Percentiles rank a stretch among this genome's conserved stretches.
phyloP scores from a whole-genome alignment of 225 moss, liverwort and hornwort species.

The Marchantia polymorpha region DNA sequence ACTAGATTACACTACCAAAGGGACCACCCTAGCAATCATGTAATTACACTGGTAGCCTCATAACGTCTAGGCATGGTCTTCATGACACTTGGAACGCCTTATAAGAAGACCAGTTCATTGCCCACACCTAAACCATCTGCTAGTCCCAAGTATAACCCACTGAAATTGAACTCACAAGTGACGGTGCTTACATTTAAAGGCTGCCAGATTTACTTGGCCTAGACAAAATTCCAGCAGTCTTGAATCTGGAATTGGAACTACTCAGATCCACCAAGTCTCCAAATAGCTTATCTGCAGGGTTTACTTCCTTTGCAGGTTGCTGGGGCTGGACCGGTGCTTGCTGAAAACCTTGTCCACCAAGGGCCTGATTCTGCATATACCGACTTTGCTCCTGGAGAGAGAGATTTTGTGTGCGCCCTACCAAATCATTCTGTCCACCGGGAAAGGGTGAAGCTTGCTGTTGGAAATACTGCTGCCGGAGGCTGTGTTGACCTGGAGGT shows the following conservation, averaged over 20 bases:
- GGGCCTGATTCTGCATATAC: slow-evolving; percentile 22
- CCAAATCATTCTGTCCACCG: slow-evolving; percentile 43
- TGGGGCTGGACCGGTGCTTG: slow-evolving; percentile 46
- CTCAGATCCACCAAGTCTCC: slow-evolving; percentile 87
- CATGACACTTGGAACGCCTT: slow-evolving; percentile 9
- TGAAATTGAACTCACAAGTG: background rate
- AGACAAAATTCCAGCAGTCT: slow-evolving; percentile 57
- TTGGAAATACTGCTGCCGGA: slow-evolving; percentile 54
- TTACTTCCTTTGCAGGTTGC: slow-evolving; percentile 47
- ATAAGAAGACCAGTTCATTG: slow-evolving; percentile 15
- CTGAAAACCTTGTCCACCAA: slow-evolving; percentile 56
- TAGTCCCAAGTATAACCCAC: slow-evolving; percentile 4
- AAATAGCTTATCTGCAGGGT: slow-evolving; percentile 71
- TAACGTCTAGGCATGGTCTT: slow-evolving; percentile 23
- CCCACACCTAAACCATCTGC: background rate
- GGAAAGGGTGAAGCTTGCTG: slow-evolving; percentile 36
- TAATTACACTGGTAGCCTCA: slow-evolving; percentile 39
- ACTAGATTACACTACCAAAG: slow-evolving; percentile 27
- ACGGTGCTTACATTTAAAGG: slow-evolving; percentile 17
- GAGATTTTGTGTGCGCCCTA: slow-evolving; percentile 51
- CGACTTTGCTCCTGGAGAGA: slow-evolving; percentile 45
- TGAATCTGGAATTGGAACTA: slow-evolving; percentile 75
- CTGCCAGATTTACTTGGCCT: slow-evolving; percentile 46
- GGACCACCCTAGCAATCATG: slow-evolving; percentile 30
- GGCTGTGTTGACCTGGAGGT: slow-evolving; percentile 47